Evolutionary conservation across 768 basidiomycete genomes (phyloP), one percentile per base, ranked within the genome.

Genomic region (Trametes cinnabarina): DNA sequence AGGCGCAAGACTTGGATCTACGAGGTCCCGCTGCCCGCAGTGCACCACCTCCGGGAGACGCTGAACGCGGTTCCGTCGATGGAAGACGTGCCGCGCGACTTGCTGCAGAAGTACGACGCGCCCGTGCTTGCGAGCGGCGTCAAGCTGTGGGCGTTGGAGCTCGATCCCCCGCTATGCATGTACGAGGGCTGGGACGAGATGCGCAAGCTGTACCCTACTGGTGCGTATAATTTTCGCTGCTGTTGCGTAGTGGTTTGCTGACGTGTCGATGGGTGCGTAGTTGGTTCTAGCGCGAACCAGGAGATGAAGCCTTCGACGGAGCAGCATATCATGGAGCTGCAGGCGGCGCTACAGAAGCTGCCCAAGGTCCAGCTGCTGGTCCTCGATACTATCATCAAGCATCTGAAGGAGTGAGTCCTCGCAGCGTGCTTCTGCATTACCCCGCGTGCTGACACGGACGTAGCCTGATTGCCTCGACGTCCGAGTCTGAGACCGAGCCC

Each of bases 111-210:
- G 62, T 92, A 89, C 69, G 93, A 98, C 66, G 80, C 88, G 0
- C 93, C 95, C 15, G 85, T 96, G 19, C 81, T 96, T 28, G 94
- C 95, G 2, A 86, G 87, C 53, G 78, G 85, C 14, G 73, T 95
- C 67, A 98, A 95, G 73, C 74, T 98, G 14, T 98, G 93, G 91
- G 69, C 87, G 22, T 77, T 97, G n/a, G 95, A 98, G 71, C 81
- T 98, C 25, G 86, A 93, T 67, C 91, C 92, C 8, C 94, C 96
- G 25, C 71, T 97, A 11, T 81, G 84, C 17, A 74, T 90, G 46
- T 96, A 87, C 79, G 92, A 95, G 66, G 85, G 88, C 43, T 98
- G 94, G 90, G 93, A 95, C 41, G 94, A 97, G 28, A 78, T 95
- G 60, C 82, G 91, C 53, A 87, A 84, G 61, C 63, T 97, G n/a